Evolutionary conservation across 441 rosid species (phyloP).

Genomic region (Isatis lusitanica): DNA sequence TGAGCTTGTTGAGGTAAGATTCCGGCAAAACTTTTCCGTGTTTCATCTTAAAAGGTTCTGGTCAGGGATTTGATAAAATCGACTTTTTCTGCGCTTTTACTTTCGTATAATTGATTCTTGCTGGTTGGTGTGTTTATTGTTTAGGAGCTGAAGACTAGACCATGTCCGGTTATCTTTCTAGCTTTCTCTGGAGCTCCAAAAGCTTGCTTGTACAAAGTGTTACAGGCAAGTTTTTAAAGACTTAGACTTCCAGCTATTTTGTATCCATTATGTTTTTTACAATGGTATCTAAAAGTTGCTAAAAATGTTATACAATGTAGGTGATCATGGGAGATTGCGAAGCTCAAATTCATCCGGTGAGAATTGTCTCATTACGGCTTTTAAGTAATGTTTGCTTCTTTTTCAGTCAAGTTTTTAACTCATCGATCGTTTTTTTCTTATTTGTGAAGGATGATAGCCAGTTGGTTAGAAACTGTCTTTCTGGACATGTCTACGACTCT

Average conservation of each 20-base stretch:
- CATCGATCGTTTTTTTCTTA: neutral
- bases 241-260: neutral
- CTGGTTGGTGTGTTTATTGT: conserved; percentile 19
- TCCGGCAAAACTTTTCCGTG: neutral
- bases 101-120: neutral
- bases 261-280: conserved; percentile 1
- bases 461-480: conserved; percentile 69
- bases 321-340: conserved; percentile 67
- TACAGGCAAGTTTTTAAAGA: conserved; percentile 51
- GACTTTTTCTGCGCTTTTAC: neutral
- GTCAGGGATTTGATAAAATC: neutral
- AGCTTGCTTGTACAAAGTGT: conserved; percentile 86
- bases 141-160: conserved; percentile 68
- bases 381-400: neutral
- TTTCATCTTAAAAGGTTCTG: neutral
- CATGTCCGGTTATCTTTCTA: conserved; percentile 74
- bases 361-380: neutral
- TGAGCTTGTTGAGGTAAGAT: conserved; percentile 75
- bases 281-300: neutral
- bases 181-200: conserved; percentile 86
- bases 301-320: conserved; percentile 38
- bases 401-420: neutral
- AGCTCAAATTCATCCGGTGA: conserved; percentile 63
- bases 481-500: conserved; percentile 88
- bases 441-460: conserved; percentile 61